phyloP scores from a whole-genome alignment of 306 rosid species.

The Mimosa bimucronata region DNA sequence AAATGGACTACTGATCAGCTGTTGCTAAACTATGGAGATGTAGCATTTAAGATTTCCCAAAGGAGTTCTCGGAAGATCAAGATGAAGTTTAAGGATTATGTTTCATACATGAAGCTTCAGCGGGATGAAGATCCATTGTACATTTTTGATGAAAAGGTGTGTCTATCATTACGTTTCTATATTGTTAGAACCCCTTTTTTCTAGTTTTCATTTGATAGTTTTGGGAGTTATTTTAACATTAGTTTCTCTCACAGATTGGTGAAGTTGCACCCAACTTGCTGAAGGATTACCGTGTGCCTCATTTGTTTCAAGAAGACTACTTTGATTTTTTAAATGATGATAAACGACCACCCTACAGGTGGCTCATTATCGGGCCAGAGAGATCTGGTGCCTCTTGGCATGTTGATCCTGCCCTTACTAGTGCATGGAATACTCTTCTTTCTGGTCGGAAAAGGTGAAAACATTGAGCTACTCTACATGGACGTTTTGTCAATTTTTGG shows the following conservation, averaged over 20 bases:
- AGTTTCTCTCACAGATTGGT: constrained; percentile 72
- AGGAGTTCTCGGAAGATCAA: constrained; percentile 62
- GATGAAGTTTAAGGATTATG: constrained; percentile 88
- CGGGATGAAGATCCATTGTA: constrained; percentile 96
- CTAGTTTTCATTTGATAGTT: constrained; percentile 32
- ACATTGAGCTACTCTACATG: constrained; percentile 17
- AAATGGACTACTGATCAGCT: constrained; percentile 83
- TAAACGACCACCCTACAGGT: constrained; percentile 91
- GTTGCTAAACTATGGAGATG: constrained; percentile 69
- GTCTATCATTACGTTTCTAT: constrained; percentile 26
- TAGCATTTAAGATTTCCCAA: constrained; percentile 84
- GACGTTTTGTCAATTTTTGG: constrained; percentile 22
- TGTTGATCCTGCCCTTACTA: constrained; percentile 98
- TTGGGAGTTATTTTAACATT: constrained; percentile 33
- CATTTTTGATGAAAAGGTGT: constrained; percentile 94
- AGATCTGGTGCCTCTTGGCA: constrained; percentile 99
- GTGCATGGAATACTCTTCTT: constrained; percentile 99
- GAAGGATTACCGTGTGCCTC: constrained; percentile 87
- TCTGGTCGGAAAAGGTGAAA: constrained; percentile 88
- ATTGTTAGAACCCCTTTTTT: constrained; percentile 20
- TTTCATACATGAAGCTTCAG: constrained; percentile 75
- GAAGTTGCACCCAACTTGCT: constrained; percentile 84
- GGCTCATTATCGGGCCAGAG: constrained; percentile 96
- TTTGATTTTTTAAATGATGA: constrained; percentile 79
- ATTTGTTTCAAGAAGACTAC: constrained; percentile 87